Evolutionary conservation across 139 green algal species (phyloP).

Genomic region (Picochlorum sp.): DNA sequence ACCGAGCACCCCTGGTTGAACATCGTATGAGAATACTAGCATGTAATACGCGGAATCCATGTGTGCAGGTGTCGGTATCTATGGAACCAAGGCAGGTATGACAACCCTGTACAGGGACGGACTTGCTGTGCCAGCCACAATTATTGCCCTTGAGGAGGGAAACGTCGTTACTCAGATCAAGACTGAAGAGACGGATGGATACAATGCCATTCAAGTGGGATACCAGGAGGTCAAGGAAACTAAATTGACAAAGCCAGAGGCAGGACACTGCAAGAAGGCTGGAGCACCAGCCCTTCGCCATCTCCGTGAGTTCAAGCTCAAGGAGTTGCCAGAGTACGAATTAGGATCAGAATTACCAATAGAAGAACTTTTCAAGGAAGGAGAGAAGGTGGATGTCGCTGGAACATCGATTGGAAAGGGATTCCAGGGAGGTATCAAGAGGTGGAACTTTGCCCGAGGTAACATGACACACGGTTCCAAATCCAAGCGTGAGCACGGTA

Average conservation of each 20-base stretch:
- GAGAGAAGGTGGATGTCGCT: slow-evolving; percentile 85
- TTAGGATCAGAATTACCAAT: slow-evolving; percentile 76
- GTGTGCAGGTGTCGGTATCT: slow-evolving; percentile 14
- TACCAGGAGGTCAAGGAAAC: slow-evolving; percentile 65
- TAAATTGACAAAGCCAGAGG: slow-evolving; percentile 87
- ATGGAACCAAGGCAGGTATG: slow-evolving; percentile 97
- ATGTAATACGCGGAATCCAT: background rate
- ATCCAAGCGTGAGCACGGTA: slow-evolving; percentile 89
- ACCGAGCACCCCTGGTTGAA: background rate
- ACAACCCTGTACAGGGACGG: slow-evolving; percentile 73
- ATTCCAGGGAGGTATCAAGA: slow-evolving; percentile 94
- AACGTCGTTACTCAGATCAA: slow-evolving; percentile 95
- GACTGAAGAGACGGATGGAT: slow-evolving; percentile 84
- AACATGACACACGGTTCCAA: slow-evolving; percentile 97
- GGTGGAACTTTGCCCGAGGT: slow-evolving; percentile 82
- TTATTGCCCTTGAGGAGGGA: slow-evolving; percentile 82
- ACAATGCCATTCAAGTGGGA: slow-evolving; percentile 82
- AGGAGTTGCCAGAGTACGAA: slow-evolving; percentile 51
- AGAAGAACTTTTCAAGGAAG: slow-evolving; percentile 84
- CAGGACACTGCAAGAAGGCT: slow-evolving; percentile 85
- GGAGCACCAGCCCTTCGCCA: slow-evolving; percentile 65
- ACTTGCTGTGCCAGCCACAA: slow-evolving; percentile 71
- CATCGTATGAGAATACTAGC: background rate
- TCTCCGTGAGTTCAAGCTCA: slow-evolving; percentile 86
- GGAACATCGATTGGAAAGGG: slow-evolving; percentile 87